A percentile compares a stretch with the other conserved stretches of the same genome.
Conservation (phyloP, 257 asterid species). For the Sherardia arvensis region DNA sequence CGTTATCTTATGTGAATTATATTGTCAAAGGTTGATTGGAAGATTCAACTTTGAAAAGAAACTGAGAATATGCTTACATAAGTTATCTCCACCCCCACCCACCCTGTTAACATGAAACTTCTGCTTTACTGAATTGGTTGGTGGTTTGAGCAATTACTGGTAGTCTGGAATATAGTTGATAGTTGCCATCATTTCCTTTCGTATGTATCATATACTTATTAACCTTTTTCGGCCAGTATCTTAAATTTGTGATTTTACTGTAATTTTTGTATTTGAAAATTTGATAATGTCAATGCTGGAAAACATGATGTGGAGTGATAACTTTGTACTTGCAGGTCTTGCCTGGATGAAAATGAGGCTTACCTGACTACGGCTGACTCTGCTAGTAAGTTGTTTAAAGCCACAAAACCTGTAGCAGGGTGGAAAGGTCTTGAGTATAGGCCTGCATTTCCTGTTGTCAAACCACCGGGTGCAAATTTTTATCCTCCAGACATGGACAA, state of each 20-base stretch:
- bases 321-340: conserved; percentile 49
- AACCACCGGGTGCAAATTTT: conserved; percentile 91
- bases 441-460: conserved; percentile 59
- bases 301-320: background rate
- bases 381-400: conserved; percentile 57
- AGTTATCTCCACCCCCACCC: background rate
- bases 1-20: background rate
- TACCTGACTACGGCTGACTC: conserved; percentile 93
- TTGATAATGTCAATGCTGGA: background rate
- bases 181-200: background rate
- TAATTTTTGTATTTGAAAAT: background rate
- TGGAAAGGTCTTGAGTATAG: conserved; percentile 87
- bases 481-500: conserved; percentile 96
- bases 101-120: background rate
- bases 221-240: background rate
- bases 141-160: background rate
- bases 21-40: background rate
- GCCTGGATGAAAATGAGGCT: conserved; percentile 83
- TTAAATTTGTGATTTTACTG: background rate
- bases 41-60: background rate
- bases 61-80: background rate
- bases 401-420: conserved; percentile 60
- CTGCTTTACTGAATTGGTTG: background rate
- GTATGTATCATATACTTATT: background rate
- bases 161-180: background rate